These are phyloP conservation scores for Neopestalotiopsis rosae DNA, from an alignment of 2,329 filamentous ascomycete species.

Conservation along the genomic window DNA sequence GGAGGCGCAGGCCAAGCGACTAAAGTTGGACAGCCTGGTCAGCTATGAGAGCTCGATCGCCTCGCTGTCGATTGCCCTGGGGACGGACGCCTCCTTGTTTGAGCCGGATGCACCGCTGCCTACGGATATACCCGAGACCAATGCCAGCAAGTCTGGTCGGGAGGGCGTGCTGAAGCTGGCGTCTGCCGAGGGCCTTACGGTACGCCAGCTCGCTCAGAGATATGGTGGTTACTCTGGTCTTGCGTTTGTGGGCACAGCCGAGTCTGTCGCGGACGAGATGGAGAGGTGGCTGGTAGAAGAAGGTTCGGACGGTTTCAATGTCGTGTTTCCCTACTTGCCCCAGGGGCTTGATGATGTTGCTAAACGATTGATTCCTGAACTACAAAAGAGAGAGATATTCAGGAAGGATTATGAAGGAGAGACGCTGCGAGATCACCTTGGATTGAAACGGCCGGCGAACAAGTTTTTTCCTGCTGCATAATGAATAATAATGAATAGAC, in stretches of 20 bases:
- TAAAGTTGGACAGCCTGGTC: slow-evolving; percentile 55
- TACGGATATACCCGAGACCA: slow-evolving; percentile 55
- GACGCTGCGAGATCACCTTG: slow-evolving; percentile 59
- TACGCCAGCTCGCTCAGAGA: slow-evolving; percentile 56
- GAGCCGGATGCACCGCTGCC: slow-evolving; percentile 57
- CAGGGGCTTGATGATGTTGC: slow-evolving; percentile 56
- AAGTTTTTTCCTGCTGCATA: slow-evolving; percentile 36
- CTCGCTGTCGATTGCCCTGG: slow-evolving; percentile 54
- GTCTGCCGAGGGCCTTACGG: slow-evolving; percentile 48
- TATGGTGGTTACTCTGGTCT: slow-evolving; percentile 55
- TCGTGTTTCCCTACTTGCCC: slow-evolving; percentile 54
- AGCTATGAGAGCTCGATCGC: slow-evolving; percentile 60
- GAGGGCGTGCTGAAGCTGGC: slow-evolving; percentile 51
- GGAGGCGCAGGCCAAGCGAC: slow-evolving; percentile 53
- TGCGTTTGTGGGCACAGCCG: slow-evolving; percentile 55
- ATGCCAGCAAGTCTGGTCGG: slow-evolving; percentile 56
- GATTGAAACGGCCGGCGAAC: slow-evolving; percentile 51
- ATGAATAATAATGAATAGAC: not conserved
- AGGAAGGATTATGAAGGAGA: slow-evolving; percentile 56
- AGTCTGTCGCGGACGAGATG: slow-evolving; percentile 55
- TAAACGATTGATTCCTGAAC: slow-evolving; percentile 51
- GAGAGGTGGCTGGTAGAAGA: slow-evolving; percentile 51
- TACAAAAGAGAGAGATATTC: slow-evolving; percentile 57
- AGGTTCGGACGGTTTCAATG: slow-evolving; percentile 57
- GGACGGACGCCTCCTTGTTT: slow-evolving; percentile 50